phyloP scores from a whole-genome alignment of 495 filamentous ascomycete genomes.

The Tuber brumale region DNA sequence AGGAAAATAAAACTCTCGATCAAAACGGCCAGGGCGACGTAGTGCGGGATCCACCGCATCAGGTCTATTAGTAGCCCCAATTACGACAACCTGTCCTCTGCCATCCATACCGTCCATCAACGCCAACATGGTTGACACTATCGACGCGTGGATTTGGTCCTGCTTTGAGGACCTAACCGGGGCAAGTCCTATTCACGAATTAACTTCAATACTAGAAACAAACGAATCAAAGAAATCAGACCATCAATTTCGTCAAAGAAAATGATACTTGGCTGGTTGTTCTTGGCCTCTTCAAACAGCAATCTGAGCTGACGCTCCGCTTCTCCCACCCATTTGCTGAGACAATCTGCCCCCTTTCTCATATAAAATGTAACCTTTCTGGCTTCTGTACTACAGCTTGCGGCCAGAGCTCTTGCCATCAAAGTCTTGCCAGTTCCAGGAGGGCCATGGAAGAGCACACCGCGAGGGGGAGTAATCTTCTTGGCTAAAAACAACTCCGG shows the following conservation, averaged over 20 bases:
- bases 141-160: constrained; percentile 96
- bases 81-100: constrained; percentile 94
- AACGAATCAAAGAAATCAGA: constrained; percentile 24
- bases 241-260: constrained; percentile 99
- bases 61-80: constrained; percentile 94
- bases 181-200: constrained; percentile 51
- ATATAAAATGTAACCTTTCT: constrained; percentile 98
- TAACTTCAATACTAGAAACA: constrained; percentile 2
- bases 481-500: constrained; percentile 91
- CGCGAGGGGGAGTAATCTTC: constrained; percentile 84
- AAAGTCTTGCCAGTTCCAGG: constrained; percentile 97
- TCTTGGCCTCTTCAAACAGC: constrained; percentile 90
- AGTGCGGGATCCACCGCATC: constrained; percentile 95
- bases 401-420: constrained; percentile 79
- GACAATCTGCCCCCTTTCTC: constrained; percentile 92
- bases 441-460: constrained; percentile 93
- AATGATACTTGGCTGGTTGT: constrained; percentile 94
- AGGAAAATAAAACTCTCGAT: constrained; percentile 96
- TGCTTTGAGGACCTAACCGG: constrained; percentile 95
- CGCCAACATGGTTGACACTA: constrained; percentile 88
- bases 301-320: constrained; percentile 88
- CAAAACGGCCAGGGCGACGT: constrained; percentile 87
- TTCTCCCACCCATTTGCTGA: constrained; percentile 99
- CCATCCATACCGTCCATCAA: constrained; percentile 99
- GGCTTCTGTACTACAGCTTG: constrained; percentile 55